These are phyloP conservation scores for Curvularia sp. DNA, from an alignment of 2,329 filamentous ascomycete species.

Conservation along the genomic window DNA sequence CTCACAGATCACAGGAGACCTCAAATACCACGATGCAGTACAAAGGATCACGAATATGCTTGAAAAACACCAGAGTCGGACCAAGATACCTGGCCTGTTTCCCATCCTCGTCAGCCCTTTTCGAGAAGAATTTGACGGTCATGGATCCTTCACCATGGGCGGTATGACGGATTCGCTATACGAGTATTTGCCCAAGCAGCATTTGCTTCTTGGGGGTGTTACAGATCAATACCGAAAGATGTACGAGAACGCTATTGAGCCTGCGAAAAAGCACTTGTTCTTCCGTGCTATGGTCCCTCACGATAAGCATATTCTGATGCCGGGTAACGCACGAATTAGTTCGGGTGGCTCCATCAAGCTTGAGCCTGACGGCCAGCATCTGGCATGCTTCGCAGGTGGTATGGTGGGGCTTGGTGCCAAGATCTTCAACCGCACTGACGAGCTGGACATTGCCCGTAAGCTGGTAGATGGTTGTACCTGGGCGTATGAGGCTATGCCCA, in stretches of 20 bases:
- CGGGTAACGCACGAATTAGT: constrained; percentile 61
- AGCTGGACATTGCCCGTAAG: constrained; percentile 58
- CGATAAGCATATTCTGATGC: constrained; percentile 74
- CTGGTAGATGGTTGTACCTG: constrained; percentile 64
- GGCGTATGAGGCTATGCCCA: constrained; percentile 58
- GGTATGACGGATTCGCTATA: constrained; percentile 64
- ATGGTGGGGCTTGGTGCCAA: constrained; percentile 62
- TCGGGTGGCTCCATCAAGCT: constrained; percentile 55
- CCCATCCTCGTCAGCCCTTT: constrained; percentile 45
- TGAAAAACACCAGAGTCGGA: constrained; percentile 45
- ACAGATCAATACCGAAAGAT: constrained; percentile 75
- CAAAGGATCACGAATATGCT: constrained; percentile 47
- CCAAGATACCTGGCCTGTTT: constrained; percentile 48
- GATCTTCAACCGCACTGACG: constrained; percentile 58
- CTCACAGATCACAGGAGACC: constrained; percentile 48
- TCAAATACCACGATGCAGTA: constrained; percentile 50
- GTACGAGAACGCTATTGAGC: constrained; percentile 72
- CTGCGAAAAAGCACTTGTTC: constrained; percentile 74
- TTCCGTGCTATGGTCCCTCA: constrained; percentile 76
- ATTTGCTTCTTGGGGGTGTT: constrained; percentile 76
- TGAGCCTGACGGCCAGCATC: constrained; percentile 57
- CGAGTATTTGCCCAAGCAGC: constrained; percentile 68
- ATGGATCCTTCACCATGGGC: constrained; percentile 59
- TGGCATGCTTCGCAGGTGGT: constrained; percentile 62
- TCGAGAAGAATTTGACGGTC: constrained; percentile 37